phyloP scores from a whole-genome alignment of 192 early-diverging fungal genomes.

The Chytriomyces sp. region DNA sequence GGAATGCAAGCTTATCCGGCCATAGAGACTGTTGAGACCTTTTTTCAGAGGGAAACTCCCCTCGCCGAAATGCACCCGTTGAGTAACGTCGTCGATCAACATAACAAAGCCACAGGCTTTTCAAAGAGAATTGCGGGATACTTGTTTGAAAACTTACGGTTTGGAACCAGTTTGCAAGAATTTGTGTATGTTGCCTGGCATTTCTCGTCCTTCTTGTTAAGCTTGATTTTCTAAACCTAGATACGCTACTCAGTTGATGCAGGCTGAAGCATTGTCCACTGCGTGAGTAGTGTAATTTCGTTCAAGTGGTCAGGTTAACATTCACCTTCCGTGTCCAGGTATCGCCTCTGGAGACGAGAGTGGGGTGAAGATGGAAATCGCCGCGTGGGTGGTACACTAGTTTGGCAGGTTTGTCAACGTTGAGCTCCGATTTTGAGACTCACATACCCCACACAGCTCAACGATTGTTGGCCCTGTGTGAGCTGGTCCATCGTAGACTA shows the following conservation, averaged over 20 bases:
- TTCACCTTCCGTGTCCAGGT: conserved; percentile 21
- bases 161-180: conserved; percentile 28
- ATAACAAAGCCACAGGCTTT: conserved; percentile 42
- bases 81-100: conserved; percentile 17
- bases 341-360: conserved; percentile 43
- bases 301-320: not conserved
- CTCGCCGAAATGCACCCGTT: conserved; percentile 27
- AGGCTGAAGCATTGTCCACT: conserved; percentile 35
- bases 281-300: conserved; percentile 14
- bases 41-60: conserved; percentile 21
- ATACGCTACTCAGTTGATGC: conserved; percentile 41
- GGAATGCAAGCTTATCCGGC: conserved; percentile 43
- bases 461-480: conserved; percentile 37
- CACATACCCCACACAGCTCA: conserved; percentile 10
- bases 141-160: conserved; percentile 41
- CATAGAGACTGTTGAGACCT: conserved; percentile 27
- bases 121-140: conserved; percentile 36
- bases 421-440: not conserved
- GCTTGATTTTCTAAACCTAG: not conserved
- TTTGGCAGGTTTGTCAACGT: conserved; percentile 24
- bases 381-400: conserved; percentile 21
- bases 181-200: conserved; percentile 23
- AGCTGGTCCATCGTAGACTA: conserved; percentile 39
- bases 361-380: conserved; percentile 29
- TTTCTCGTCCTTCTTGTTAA: not conserved